A percentile compares a stretch with the other conserved stretches of the same genome.
These are phyloP conservation scores for Vitis cinerea DNA, from an alignment of 164 flowering plant genomes.

Conservation along the genomic window DNA sequence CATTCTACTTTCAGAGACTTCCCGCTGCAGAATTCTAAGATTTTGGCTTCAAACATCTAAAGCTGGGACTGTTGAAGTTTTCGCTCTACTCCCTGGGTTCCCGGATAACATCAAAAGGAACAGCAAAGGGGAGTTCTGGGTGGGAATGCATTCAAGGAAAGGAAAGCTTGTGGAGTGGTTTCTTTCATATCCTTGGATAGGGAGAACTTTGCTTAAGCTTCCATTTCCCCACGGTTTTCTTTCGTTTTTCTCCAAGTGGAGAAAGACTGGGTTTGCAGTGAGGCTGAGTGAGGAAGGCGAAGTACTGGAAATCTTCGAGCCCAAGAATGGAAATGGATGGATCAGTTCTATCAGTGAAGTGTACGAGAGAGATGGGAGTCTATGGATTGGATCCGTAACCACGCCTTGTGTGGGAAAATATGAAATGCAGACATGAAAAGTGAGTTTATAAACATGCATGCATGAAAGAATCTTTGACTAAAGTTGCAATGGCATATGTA, in stretches of 20 bases:
- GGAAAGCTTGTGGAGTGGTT: conserved; percentile 14
- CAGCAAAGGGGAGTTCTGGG: conserved; percentile 53
- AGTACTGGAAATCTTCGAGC: conserved; percentile 25
- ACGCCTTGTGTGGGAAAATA: conserved; percentile 38
- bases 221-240: conserved; percentile 13
- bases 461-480: no score
- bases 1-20: conserved; percentile 33
- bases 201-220: conserved; percentile 23
- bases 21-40: conserved; percentile 18
- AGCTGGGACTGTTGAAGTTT: conserved; percentile 27
- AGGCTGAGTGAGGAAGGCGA: conserved; percentile 40
- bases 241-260: conserved; percentile 8
- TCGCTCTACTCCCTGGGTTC: conserved; percentile 44
- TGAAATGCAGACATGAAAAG: neutral
- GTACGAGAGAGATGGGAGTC: conserved; percentile 37
- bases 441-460: no score
- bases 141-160: conserved; percentile 39
- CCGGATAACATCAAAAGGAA: conserved; percentile 57
- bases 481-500: no score
- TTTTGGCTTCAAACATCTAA: conserved; percentile 32
- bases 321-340: conserved; percentile 6
- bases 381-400: conserved; percentile 60
- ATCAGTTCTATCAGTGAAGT: conserved; percentile 40
- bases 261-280: conserved; percentile 28
- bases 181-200: conserved; percentile 31